A percentile compares a stretch with the other conserved stretches of the same genome.
Conservation (phyloP, 257 asterid species). For the Datura wrightii region DNA sequence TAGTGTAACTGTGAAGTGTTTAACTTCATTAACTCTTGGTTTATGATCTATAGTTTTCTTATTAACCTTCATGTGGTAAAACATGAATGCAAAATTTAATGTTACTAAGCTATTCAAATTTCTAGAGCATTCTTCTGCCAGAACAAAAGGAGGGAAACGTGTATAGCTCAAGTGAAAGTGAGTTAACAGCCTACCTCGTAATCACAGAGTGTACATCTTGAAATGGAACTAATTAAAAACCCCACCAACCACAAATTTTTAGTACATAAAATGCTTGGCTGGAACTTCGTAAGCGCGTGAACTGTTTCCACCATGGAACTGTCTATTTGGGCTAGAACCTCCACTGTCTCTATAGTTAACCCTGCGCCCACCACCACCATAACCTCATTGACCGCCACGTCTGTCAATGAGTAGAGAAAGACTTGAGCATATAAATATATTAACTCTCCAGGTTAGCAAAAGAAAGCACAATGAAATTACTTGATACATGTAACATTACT, state of each 20-base stretch:
- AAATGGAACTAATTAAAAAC: constrained; percentile 65
- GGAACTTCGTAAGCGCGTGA: constrained; percentile 83
- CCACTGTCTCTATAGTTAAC: constrained; percentile 87
- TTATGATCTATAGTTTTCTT: too few relatives aligned
- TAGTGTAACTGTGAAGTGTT: too few relatives aligned
- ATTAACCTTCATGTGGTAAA: too few relatives aligned
- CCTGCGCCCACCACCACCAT: constrained; percentile 68
- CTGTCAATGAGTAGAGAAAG: constrained; percentile 38
- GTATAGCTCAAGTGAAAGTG: constrained; percentile 51
- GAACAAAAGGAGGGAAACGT: constrained; percentile 53
- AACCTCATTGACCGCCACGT: constrained; percentile 94
- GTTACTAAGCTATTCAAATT: too few relatives aligned
- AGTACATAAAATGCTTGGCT: constrained; percentile 65
- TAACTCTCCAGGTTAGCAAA: neutral
- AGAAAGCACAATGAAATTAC: neutral
- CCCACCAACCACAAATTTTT: constrained; percentile 71
- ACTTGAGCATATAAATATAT: neutral
- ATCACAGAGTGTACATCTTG: constrained; percentile 76
- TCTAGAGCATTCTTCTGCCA: too few relatives aligned
- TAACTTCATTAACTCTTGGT: too few relatives aligned
- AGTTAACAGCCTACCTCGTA: constrained; percentile 87
- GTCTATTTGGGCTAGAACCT: constrained; percentile 93
- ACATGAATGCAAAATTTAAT: too few relatives aligned
- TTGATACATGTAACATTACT: neutral
- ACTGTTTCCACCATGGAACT: constrained; percentile 90